These are phyloP conservation scores for Pholiota adiposa DNA, from an alignment of 1,284 basidiomycete species.

Conservation along the genomic window DNA sequence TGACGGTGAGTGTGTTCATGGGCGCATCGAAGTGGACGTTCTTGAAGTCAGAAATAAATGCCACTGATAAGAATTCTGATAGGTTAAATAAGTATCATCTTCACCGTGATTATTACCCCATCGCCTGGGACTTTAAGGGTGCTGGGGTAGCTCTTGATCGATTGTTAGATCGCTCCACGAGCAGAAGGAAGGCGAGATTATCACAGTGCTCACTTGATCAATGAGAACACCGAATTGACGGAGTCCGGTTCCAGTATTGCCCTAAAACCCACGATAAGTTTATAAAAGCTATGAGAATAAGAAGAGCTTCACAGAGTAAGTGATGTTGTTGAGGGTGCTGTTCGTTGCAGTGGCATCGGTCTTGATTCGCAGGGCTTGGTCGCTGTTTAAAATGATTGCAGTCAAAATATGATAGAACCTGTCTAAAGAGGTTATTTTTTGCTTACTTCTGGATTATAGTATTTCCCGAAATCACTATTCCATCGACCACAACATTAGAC, in stretches of 20 bases:
- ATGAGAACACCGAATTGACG: conserved; percentile 49
- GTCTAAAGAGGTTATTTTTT: neutral
- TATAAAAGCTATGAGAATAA: conserved; percentile 4
- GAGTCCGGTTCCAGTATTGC: conserved; percentile 46
- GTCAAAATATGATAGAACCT: neutral
- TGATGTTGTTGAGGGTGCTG: conserved; percentile 44
- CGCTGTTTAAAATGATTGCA: conserved; percentile 26
- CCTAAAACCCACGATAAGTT: conserved; percentile 27
- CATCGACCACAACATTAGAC: conserved; percentile 48
- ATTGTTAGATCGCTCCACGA: neutral
- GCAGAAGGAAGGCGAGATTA: neutral
- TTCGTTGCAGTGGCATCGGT: conserved; percentile 41
- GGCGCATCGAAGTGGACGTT: conserved; percentile 42
- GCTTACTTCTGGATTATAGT: conserved; percentile 46
- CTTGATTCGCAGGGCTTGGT: conserved; percentile 53
- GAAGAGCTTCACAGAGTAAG: conserved; percentile 36
- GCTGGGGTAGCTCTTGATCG: conserved; percentile 49
- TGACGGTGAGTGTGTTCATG: conserved; percentile 41
- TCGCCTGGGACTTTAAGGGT: conserved; percentile 50
- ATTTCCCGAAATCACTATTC: conserved; percentile 52
- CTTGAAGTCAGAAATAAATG: conserved; percentile 23
- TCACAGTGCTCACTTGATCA: conserved; percentile 33
- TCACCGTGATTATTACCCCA: conserved; percentile 42
- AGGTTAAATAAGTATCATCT: neutral
- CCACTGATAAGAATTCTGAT: neutral